A percentile compares a stretch with the other conserved stretches of the same genome.
Evolutionary conservation across 2,329 filamentous ascomycete species (phyloP).

Genomic region (Calonectria hongkongensis): DNA sequence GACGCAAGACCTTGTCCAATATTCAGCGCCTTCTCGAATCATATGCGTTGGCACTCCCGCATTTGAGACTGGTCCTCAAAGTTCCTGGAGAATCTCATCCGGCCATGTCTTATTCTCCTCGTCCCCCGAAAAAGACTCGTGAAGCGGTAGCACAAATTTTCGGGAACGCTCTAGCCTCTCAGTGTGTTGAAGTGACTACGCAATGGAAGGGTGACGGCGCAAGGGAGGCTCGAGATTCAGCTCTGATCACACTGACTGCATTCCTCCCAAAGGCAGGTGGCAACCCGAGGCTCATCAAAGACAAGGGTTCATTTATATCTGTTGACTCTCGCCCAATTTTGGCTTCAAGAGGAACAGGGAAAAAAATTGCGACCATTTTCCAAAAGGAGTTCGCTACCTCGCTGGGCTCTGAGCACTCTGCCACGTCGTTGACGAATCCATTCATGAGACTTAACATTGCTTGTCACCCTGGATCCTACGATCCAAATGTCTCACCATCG

Average conservation of each 20-base stretch:
- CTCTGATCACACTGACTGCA: conserved; percentile 57
- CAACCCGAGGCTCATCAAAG: conserved; percentile 63
- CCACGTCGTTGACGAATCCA: conserved; percentile 65
- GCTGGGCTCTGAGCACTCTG: conserved; percentile 48
- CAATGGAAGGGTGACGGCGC: conserved; percentile 5
- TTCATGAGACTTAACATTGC: conserved; percentile 80
- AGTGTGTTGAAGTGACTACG: conserved; percentile 69
- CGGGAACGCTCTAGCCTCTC: conserved; percentile 72
- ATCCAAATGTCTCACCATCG: conserved; percentile 81
- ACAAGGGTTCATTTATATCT: conserved; percentile 77
- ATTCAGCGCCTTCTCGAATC: conserved; percentile 77
- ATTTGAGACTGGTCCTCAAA: conserved; percentile 76
- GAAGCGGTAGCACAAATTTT: conserved; percentile 79
- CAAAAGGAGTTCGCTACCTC: conserved; percentile 67
- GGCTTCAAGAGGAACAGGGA: conserved; percentile 72
- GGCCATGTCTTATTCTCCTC: conserved; percentile 78
- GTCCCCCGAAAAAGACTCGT: conserved; percentile 66
- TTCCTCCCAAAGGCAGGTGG: conserved; percentile 74
- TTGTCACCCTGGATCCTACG: conserved; percentile 79
- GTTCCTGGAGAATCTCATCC: conserved; percentile 73
- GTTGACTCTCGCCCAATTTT: conserved; percentile 81
- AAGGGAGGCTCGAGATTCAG: neutral
- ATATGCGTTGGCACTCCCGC: conserved; percentile 80
- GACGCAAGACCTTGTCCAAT: conserved; percentile 72
- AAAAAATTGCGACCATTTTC: conserved; percentile 74